Percentiles rank a stretch among this genome's conserved stretches.
These are phyloP conservation scores for Globisporangium camurandrum DNA, from an alignment of 352 stramenopile genomes.

Conservation along the genomic window DNA sequence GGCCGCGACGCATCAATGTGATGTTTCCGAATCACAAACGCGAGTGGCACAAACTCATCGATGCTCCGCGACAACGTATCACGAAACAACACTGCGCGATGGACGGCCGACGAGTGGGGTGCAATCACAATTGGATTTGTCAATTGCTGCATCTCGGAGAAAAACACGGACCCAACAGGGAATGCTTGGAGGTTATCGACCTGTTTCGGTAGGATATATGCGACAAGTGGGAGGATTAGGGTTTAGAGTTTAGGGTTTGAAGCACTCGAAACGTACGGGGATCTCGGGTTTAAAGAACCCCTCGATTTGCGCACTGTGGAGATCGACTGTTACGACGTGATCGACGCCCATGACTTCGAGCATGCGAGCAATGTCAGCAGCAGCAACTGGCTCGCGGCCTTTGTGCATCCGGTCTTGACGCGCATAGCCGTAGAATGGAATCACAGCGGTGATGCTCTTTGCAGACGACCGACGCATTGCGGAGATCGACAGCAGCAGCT, in stretches of 20 bases:
- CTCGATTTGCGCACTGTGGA: conserved; percentile 86
- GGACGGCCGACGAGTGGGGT: conserved; percentile 73
- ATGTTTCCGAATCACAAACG: conserved; percentile 83
- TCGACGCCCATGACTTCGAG: conserved; percentile 88
- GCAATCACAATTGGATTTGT: conserved; percentile 70
- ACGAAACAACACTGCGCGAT: conserved; percentile 70
- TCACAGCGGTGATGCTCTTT: conserved; percentile 84
- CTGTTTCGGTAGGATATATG: conserved; percentile 9
- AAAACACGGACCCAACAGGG: conserved; percentile 81
- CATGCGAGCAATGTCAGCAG: conserved; percentile 80
- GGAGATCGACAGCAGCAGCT: conserved; percentile 76
- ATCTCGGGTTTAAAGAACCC: conserved; percentile 85
- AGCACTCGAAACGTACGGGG: conserved; percentile 23
- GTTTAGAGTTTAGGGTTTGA: background rate
- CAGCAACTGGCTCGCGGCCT: conserved; percentile 69
- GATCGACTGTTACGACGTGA: conserved; percentile 81
- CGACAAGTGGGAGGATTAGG: background rate
- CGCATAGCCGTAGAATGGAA: conserved; percentile 84
- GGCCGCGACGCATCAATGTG: conserved; percentile 58
- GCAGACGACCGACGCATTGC: conserved; percentile 77
- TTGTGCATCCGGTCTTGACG: conserved; percentile 85
- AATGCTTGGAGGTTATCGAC: conserved; percentile 84
- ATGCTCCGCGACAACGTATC: conserved; percentile 74
- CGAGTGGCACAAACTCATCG: conserved; percentile 69
- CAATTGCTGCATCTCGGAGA: conserved; percentile 65